Percentiles rank a stretch among this genome's conserved stretches.
Conservation (phyloP, 2,329 filamentous ascomycete species). For the Fusarium guadeloupense region DNA sequence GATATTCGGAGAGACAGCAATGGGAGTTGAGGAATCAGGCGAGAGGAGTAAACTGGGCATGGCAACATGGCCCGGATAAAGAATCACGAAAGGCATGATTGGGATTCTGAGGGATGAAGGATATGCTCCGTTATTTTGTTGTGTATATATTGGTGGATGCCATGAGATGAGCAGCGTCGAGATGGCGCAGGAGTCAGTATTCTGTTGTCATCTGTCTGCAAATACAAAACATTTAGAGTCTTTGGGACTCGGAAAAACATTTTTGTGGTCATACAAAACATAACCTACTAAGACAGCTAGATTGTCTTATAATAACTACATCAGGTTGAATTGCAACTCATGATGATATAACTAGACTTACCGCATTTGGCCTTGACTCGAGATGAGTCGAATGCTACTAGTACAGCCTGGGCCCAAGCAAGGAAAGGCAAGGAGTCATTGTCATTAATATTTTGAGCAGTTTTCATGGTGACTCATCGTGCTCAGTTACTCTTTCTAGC, state of each 20-base stretch:
- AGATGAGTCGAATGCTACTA: slow-evolving; percentile 37
- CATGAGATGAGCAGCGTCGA: slow-evolving; percentile 8
- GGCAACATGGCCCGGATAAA: slow-evolving; percentile 20
- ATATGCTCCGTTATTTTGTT: slow-evolving; percentile 31
- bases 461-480: slow-evolving; percentile 16
- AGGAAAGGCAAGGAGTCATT: slow-evolving; percentile 14
- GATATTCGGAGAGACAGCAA: slow-evolving; percentile 9
- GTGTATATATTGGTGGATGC: slow-evolving; percentile 18
- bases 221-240: slow-evolving; percentile 12
- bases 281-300: too few relatives aligned
- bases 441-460: neutral
- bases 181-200: slow-evolving; percentile 9
- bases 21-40: neutral
- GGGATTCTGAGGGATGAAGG: slow-evolving; percentile 29
- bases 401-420: neutral
- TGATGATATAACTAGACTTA: slow-evolving; percentile 14
- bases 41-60: slow-evolving; percentile 4
- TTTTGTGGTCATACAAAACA: too few relatives aligned
- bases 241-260: neutral
- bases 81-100: slow-evolving; percentile 24
- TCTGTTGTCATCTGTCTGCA: slow-evolving; percentile 16
- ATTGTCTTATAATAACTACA: too few relatives aligned
- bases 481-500: slow-evolving; percentile 15
- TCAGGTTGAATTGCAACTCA: too few relatives aligned
- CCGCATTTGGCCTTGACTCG: slow-evolving; percentile 29